Evolutionary conservation across 257 asterid species (phyloP).

Genomic region (Eustoma russellianum): DNA sequence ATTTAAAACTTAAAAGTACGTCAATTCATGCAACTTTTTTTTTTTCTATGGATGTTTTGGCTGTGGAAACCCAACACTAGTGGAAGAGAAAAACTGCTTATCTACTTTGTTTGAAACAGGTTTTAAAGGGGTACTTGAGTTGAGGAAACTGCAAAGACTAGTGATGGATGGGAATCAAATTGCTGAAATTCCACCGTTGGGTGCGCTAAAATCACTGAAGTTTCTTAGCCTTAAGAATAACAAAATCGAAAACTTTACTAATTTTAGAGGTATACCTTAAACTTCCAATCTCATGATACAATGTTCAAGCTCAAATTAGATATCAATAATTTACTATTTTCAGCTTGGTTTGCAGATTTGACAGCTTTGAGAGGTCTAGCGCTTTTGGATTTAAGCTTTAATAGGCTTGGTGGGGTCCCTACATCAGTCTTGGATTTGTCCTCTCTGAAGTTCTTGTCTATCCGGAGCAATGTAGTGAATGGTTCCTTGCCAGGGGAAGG

Average conservation of each 20-base stretch:
- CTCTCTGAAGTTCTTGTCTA: conserved; percentile 14
- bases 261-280: conserved; percentile 9
- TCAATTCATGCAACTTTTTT: too few species aligned
- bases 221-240: neutral
- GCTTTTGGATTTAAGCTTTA: conserved; percentile 9
- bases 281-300: too few species aligned
- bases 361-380: conserved; percentile 7
- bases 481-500: conserved; percentile 5
- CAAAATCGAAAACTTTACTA: neutral
- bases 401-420: conserved; percentile 12
- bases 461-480: neutral
- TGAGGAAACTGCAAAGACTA: conserved; percentile 12
- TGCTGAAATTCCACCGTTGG: conserved; percentile 11
- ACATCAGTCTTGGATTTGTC: conserved; percentile 9
- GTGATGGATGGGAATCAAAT: conserved; percentile 7
- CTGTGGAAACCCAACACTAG: too few species aligned
- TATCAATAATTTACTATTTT: neutral
- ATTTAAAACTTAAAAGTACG: too few species aligned
- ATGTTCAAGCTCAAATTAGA: neutral
- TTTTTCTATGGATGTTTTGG: too few species aligned
- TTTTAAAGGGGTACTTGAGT: conserved; percentile 12
- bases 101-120: conserved; percentile 1
- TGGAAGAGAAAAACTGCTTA: too few species aligned
- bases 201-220: conserved; percentile 3
- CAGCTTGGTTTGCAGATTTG: conserved; percentile 1